Conservation (phyloP, 352 stramenopile genomes). For the Pythium oligandrum region DNA sequence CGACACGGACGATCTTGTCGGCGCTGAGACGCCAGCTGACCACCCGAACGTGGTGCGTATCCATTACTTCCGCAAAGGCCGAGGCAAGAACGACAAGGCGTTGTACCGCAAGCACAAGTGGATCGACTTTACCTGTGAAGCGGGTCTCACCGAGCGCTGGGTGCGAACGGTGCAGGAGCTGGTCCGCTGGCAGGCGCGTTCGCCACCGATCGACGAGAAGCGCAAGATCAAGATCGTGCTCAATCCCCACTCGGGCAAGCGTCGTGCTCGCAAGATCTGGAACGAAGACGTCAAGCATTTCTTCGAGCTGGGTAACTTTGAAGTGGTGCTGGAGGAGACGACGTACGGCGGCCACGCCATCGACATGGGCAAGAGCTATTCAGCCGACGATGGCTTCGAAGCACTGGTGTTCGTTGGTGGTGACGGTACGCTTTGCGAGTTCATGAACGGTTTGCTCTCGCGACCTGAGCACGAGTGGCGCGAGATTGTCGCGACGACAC, state of each 20-base stretch:
- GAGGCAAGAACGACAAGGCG: slow-evolving; percentile 51
- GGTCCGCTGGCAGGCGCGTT: slow-evolving; percentile 74
- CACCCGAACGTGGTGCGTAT: slow-evolving; percentile 45
- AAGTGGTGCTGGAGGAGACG: slow-evolving; percentile 74
- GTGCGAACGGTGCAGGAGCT: slow-evolving; percentile 70
- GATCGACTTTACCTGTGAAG: slow-evolving; percentile 47
- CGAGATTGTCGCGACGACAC: slow-evolving; percentile 74
- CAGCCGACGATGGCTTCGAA: slow-evolving; percentile 69
- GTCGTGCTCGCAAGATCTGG: slow-evolving; percentile 61
- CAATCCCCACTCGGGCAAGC: slow-evolving; percentile 76
- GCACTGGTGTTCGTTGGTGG: slow-evolving; percentile 75
- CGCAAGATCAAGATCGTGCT: slow-evolving; percentile 76
- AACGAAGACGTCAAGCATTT: slow-evolving; percentile 69
- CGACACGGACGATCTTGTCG: slow-evolving; percentile 74
- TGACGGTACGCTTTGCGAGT: slow-evolving; percentile 74
- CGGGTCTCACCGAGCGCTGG: slow-evolving; percentile 41
- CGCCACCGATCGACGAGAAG: slow-evolving; percentile 61
- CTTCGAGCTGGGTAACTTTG: slow-evolving; percentile 71
- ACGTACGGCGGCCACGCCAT: slow-evolving; percentile 65
- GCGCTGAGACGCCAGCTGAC: slow-evolving; percentile 32
- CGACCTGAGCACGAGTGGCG: slow-evolving; percentile 76
- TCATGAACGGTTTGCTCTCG: slow-evolving; percentile 75
- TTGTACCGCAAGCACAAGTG: slow-evolving; percentile 41
- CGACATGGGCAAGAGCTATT: slow-evolving; percentile 74
- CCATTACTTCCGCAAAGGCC: slow-evolving; percentile 74